phyloP scores from a whole-genome alignment of 352 stramenopile genomes.

The Globisporangium camurandrum region DNA sequence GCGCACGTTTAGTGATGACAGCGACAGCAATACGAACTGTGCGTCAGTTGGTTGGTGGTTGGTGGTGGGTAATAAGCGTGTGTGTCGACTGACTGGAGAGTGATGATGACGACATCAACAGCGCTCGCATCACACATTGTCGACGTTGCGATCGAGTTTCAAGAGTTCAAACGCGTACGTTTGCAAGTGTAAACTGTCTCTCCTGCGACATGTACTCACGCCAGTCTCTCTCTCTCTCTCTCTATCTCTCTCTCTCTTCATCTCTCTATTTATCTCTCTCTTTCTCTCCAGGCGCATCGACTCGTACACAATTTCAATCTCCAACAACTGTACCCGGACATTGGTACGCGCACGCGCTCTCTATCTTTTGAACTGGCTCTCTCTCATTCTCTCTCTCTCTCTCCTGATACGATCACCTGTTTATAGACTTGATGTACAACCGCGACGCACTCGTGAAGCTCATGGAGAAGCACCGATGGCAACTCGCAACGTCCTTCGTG shows the following conservation, averaged over 20 bases:
- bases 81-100: neutral
- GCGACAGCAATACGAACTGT: neutral
- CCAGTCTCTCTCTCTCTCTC: neutral
- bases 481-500: constrained; percentile 53
- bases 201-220: too few relatives aligned
- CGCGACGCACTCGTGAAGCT: constrained; percentile 47
- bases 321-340: constrained; percentile 44
- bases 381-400: neutral
- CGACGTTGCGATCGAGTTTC: constrained; percentile 35
- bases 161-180: constrained; percentile 54
- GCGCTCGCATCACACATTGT: constrained; percentile 33
- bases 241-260: too few relatives aligned
- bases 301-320: constrained; percentile 44
- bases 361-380: neutral
- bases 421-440: constrained; percentile 43
- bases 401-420: neutral
- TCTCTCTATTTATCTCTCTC: neutral
- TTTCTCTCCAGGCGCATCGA: constrained; percentile 33
- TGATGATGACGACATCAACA: neutral
- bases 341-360: constrained; percentile 17
- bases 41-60: neutral
- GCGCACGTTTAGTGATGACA: constrained; percentile 9
- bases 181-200: too few relatives aligned
- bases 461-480: constrained; percentile 55
- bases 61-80: neutral